Evolutionary conservation across 306 rosid species (phyloP), one percentile per base, ranked within the genome.

Genomic region (Cajanus cajan): DNA sequence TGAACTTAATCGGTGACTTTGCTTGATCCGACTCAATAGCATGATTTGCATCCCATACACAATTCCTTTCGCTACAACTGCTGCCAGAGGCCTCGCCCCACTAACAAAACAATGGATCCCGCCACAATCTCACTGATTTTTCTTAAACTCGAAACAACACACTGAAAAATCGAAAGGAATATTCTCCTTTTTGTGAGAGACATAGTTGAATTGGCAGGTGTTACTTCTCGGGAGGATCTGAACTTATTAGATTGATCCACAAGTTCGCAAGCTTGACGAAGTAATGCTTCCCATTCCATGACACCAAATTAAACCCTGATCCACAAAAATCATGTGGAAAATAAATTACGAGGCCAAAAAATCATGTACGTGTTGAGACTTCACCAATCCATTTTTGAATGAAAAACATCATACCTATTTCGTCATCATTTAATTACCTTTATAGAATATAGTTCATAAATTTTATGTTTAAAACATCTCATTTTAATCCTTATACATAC

Each of bases 171-270:
- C 61, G 52, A 73, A 55, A 40, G 80, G 61, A 18, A 76, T 24
- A 65, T 33, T 68, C 71, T 44, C 68, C 78, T n/a, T 50, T 37
- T 37, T 70, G 75, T 65, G 77, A 86, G 82, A 78, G 77, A 66
- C 73, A 19, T 16, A 47, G 47, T 77, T 50, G 80, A 63, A 71
- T 57, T 59, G 47, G 74, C 70, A 73, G 64, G 55, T 25, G 41
- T 80, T 82, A 83, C 80, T 69, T 77, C 39, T 58, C 24, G 19
- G 97, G 98, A 65, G 91, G 88, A 80, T 84, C 89, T 6, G 87
- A 71, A 78, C 90, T 84, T 68, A 95, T 77, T 66, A 86, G 87
- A 89, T 95, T 95, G 50, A 84, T 69, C 98, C 98, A 95, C 85
- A 95, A 74, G 85, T 95, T 92, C 4, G 95, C 97, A 2, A 95